A percentile compares a stretch with the other conserved stretches of the same genome.
phyloP scores from a whole-genome alignment of 2,329 filamentous ascomycete species.

The Paecilomyces variotii region DNA sequence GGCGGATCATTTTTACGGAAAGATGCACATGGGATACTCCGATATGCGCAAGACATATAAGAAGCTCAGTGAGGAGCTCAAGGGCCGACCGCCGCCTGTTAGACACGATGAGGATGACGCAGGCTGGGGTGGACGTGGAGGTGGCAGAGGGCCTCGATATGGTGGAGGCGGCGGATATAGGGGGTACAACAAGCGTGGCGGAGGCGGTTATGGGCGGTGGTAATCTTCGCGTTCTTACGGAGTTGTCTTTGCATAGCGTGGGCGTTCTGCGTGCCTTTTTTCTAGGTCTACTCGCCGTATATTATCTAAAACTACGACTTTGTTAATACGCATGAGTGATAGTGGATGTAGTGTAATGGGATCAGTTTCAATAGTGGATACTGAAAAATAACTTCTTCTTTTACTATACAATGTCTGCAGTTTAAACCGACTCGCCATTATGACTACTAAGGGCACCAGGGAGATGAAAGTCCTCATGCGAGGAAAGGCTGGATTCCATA shows the following conservation, averaged over 20 bases:
- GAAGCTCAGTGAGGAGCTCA: slow-evolving; percentile 76
- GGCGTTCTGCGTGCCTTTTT: slow-evolving; percentile 25
- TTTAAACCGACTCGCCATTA: too few relatives aligned
- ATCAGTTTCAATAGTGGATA: too few relatives aligned
- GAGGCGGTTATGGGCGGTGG: slow-evolving; percentile 34
- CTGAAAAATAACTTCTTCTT: too few relatives aligned
- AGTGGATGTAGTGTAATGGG: background rate
- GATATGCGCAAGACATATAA: slow-evolving; percentile 96
- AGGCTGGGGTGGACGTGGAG: slow-evolving; percentile 44
- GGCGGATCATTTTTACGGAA: slow-evolving; percentile 97
- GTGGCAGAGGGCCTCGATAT: slow-evolving; percentile 35
- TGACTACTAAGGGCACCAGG: too few relatives aligned
- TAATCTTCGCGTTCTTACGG: slow-evolving; percentile 12
- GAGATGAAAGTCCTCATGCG: background rate
- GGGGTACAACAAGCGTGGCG: slow-evolving; percentile 34
- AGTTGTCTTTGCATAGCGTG: slow-evolving; percentile 33
- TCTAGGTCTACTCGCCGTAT: background rate
- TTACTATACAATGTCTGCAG: too few relatives aligned
- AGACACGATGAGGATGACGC: slow-evolving; percentile 49
- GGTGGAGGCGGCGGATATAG: slow-evolving; percentile 41
- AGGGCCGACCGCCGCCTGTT: slow-evolving; percentile 57
- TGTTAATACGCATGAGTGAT: background rate
- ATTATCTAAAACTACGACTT: background rate
- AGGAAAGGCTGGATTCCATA: background rate
- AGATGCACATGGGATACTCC: slow-evolving; percentile 97